Conservation (phyloP, 129 eudicot species). For the Dittrichia graveolens region DNA sequence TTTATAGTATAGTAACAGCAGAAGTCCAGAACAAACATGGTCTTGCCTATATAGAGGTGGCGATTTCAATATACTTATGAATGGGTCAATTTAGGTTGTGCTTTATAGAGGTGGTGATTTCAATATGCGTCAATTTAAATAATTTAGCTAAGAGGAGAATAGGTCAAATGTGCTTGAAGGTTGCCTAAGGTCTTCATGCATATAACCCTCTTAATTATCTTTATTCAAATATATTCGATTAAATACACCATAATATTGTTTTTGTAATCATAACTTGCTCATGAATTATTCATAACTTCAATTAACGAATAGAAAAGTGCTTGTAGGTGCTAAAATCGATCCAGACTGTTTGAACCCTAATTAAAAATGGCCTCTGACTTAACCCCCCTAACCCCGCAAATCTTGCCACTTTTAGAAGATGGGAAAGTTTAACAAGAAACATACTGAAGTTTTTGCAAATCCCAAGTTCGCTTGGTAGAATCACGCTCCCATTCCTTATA, state of each 20-base stretch:
- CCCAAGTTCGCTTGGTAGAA: conserved; percentile 63
- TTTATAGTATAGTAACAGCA: not conserved
- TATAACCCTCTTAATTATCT: not conserved
- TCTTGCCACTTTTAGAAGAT: not conserved
- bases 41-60: not conserved
- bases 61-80: not conserved
- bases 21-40: not conserved
- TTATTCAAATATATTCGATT: not conserved
- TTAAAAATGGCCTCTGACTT: too few species aligned
- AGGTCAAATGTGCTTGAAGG: not conserved
- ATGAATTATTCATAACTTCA: not conserved
- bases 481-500: conserved; percentile 78
- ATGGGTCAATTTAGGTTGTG: not conserved
- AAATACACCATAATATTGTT: not conserved
- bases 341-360: not conserved
- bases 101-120: too few species aligned
- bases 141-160: not conserved
- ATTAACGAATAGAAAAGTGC: not conserved
- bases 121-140: not conserved
- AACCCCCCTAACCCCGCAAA: not conserved
- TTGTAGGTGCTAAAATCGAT: not conserved
- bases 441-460: conserved; percentile 67
- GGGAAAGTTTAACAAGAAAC: not conserved
- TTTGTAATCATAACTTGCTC: not conserved
- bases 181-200: not conserved